A percentile compares a stretch with the other conserved stretches of the same genome.
Conservation (phyloP, 768 basidiomycete species). For the Tulasnella sp. region DNA sequence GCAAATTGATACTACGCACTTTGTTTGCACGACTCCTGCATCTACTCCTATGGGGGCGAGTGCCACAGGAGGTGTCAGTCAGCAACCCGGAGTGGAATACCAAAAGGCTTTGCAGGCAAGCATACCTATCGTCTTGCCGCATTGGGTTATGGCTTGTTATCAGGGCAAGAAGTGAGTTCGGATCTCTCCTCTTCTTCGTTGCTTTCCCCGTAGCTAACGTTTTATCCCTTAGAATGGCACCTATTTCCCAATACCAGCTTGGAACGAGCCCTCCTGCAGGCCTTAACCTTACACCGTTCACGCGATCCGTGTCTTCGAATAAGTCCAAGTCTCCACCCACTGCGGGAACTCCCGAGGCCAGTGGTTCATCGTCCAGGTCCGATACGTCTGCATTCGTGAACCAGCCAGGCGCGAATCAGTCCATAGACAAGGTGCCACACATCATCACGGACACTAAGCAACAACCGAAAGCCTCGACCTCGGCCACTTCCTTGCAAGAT, state of each 20-base stretch:
- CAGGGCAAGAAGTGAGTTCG: slow-evolving; percentile 69
- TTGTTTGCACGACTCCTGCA: slow-evolving; percentile 87
- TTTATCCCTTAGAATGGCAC: slow-evolving; percentile 66
- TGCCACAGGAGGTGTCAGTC: slow-evolving; percentile 50
- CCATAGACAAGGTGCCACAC: background rate
- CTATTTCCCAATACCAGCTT: slow-evolving; percentile 79
- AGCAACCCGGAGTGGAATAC: slow-evolving; percentile 79
- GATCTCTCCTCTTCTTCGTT: slow-evolving; percentile 1
- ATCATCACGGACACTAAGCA: slow-evolving; percentile 31
- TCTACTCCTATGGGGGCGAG: slow-evolving; percentile 58
- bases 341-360: slow-evolving; percentile 35
- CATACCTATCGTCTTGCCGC: slow-evolving; percentile 91
- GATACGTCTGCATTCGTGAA: slow-evolving; percentile 25
- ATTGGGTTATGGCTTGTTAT: slow-evolving; percentile 90
- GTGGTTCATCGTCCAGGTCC: background rate
- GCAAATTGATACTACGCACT: slow-evolving; percentile 97
- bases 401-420: slow-evolving; percentile 39
- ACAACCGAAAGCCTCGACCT: slow-evolving; percentile 4
- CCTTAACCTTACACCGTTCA: slow-evolving; percentile 35
- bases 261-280: slow-evolving; percentile 45
- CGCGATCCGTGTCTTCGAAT: slow-evolving; percentile 37
- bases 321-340: slow-evolving; percentile 37
- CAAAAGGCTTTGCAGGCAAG: slow-evolving; percentile 92
- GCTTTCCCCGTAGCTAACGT: slow-evolving; percentile 6
- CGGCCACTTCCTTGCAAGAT: slow-evolving; percentile 25